phyloP scores from a whole-genome alignment of 805 yeast genomes.

The Saturnispora diversa region DNA sequence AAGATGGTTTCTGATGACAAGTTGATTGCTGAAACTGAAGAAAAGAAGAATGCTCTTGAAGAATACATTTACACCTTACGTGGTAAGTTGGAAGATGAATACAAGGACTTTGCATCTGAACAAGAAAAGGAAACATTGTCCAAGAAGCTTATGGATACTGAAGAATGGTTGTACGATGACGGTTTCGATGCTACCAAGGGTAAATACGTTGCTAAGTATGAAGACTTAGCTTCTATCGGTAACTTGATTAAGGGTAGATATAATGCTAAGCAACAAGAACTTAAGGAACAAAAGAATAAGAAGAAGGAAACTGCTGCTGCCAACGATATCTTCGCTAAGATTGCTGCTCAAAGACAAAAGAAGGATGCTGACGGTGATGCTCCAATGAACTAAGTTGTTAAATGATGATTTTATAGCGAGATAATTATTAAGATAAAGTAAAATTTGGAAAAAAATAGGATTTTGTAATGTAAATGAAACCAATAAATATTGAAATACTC shows the following conservation, averaged over 20 bases:
- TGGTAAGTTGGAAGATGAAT: slow-evolving; percentile 91
- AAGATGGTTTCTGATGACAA: slow-evolving; percentile 84
- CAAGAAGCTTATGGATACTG: slow-evolving; percentile 72
- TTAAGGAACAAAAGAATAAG: slow-evolving; percentile 78
- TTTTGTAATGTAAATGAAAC: neutral
- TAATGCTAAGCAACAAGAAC: slow-evolving; percentile 89
- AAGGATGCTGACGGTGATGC: slow-evolving; percentile 31
- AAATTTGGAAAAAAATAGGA: neutral
- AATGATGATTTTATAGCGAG: slow-evolving; percentile 3
- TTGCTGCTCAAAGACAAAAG: slow-evolving; percentile 59
- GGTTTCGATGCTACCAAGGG: slow-evolving; percentile 96
- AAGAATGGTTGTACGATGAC: slow-evolving; percentile 97
- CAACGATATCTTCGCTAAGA: slow-evolving; percentile 50
- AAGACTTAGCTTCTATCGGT: slow-evolving; percentile 91
- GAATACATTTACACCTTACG: slow-evolving; percentile 97
- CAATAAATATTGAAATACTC: neutral
- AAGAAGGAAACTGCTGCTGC: slow-evolving; percentile 51
- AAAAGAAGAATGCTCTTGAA: slow-evolving; percentile 95
- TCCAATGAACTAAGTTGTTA: slow-evolving; percentile 24
- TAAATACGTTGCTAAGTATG: slow-evolving; percentile 94
- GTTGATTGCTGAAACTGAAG: slow-evolving; percentile 97
- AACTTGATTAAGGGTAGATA: slow-evolving; percentile 94
- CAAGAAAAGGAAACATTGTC: slow-evolving; percentile 79
- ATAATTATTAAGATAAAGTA: neutral
- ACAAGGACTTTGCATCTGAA: slow-evolving; percentile 79